These are phyloP conservation scores for Ophiocordyceps camponoti-saundersi DNA, from an alignment of 2,329 filamentous ascomycete genomes.

Conservation along the genomic window DNA sequence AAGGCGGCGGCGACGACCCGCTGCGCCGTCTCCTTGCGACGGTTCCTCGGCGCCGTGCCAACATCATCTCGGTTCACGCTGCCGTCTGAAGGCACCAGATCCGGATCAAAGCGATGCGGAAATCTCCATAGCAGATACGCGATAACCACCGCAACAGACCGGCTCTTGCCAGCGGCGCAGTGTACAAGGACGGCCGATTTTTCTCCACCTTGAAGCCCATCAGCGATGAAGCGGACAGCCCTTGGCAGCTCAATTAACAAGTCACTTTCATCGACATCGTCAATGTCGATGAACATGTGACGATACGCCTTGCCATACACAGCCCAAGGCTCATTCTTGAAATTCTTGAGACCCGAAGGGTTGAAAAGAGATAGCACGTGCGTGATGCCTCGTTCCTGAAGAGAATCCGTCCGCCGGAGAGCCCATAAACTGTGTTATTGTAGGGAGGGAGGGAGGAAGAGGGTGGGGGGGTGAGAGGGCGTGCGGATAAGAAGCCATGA, in stretches of 20 bases:
- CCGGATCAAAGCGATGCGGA: constrained; percentile 31
- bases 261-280: constrained; percentile 84
- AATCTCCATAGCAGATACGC: constrained; percentile 68
- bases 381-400: constrained; percentile 62
- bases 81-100: constrained; percentile 13
- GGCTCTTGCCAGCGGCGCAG: constrained; percentile 92
- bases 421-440: constrained; percentile 50
- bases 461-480: too few relatives aligned
- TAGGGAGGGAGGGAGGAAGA: too few relatives aligned
- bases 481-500: too few relatives aligned
- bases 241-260: constrained; percentile 63
- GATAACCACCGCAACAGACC: constrained; percentile 68
- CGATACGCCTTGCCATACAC: constrained; percentile 40
- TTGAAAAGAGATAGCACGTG: constrained; percentile 72
- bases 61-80: neutral
- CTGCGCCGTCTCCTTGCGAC: constrained; percentile 17
- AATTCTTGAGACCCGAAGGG: constrained; percentile 18
- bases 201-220: constrained; percentile 25
- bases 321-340: constrained; percentile 31
- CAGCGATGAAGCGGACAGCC: constrained; percentile 69
- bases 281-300: constrained; percentile 67
- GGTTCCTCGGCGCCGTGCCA: neutral
- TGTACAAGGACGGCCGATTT: constrained; percentile 33
- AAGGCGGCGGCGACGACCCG: constrained; percentile 46
- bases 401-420: constrained; percentile 51